A percentile compares a stretch with the other conserved stretches of the same genome.
These are phyloP conservation scores for Lichtheimia corymbifera DNA, from an alignment of 371 early-diverging fungal species.

Conservation along the genomic window DNA sequence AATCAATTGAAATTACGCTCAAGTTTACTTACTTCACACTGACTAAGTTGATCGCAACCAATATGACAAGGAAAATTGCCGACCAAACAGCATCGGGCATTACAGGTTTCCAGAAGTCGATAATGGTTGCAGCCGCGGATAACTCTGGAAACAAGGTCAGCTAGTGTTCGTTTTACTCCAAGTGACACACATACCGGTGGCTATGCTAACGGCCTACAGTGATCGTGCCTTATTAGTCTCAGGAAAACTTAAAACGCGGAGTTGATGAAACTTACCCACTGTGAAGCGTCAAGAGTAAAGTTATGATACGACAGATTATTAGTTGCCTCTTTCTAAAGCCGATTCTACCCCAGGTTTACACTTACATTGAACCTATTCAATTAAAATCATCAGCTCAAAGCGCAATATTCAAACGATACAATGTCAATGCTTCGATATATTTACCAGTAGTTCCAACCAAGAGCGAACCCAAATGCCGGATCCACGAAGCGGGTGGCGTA, in stretches of 20 bases:
- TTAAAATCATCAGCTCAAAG: too few relatives aligned
- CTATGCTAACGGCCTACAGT: conserved; percentile 34
- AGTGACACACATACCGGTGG: conserved; percentile 23
- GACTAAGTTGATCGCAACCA: conserved; percentile 59
- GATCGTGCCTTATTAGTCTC: background rate
- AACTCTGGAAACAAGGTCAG: conserved; percentile 70
- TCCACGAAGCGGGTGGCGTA: conserved; percentile 85
- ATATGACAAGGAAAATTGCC: conserved; percentile 51
- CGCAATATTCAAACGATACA: too few relatives aligned
- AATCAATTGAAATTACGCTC: background rate
- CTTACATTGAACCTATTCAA: too few relatives aligned
- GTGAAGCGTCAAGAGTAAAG: background rate
- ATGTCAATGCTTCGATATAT: too few relatives aligned
- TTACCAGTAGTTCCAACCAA: conserved; percentile 66
- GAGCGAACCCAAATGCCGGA: conserved; percentile 78
- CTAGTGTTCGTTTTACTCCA: too few relatives aligned
- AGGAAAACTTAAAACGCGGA: too few relatives aligned
- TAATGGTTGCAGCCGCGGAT: conserved; percentile 77
- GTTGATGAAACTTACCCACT: conserved; percentile 35
- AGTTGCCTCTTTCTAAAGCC: too few relatives aligned
- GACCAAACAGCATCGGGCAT: conserved; percentile 64
- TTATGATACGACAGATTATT: too few relatives aligned
- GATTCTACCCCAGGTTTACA: too few relatives aligned
- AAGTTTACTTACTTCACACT: conserved; percentile 39
- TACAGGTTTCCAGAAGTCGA: conserved; percentile 71